Evolutionary conservation across 2,329 filamentous ascomycete species (phyloP), one percentile per base, ranked within the genome.

Genomic region (Escovopsis weberi): DNA sequence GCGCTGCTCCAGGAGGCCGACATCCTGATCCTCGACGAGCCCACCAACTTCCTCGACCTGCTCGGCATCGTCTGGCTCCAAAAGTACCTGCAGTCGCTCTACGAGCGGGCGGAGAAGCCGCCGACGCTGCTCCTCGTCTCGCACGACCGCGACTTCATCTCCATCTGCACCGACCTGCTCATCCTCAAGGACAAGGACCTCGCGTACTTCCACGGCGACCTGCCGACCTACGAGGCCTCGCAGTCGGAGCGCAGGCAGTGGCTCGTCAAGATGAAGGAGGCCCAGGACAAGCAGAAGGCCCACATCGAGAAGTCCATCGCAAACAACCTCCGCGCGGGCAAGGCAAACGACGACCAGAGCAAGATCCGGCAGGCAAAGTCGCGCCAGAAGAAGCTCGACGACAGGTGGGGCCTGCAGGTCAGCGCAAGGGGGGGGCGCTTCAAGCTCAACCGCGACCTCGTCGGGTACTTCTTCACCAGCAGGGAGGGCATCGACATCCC

Each of bases 41-140:
- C 86, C 0, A 93, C 85, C 32, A 93, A 93, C 55, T 93, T 85
- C 55, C 70, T 93, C 1, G 85, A 93, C 53, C 66, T 93, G 1
- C 70, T 87, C 0, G 84, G 83, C 1, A 87, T 94, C 44, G 75
- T 94, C 43, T 93, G 86, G 85, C 68, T 94, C 1, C 81, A 93
- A 55, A 72, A 72, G 11, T 80, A 87, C 54, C 72, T 94, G 9
- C 65, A 72, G 33, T 63, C 70, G 1, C 59, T 80, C 3, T 67
- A 68, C 4, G 70, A 76, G 8, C 28, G 11, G 4, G 28, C 28
- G 4, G 8, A 32, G 8, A 11, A 67, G 2, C 74, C 72, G 0
- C 74, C 74, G 0, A 91, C 85, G 0, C 68, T 91, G 1, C 67
- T 93, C 12, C 66, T 91, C 1, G 85, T 91, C 3, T 91, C 85